Conservation (phyloP, 2,329 filamentous ascomycete genomes). For the Knufia fluminis region DNA sequence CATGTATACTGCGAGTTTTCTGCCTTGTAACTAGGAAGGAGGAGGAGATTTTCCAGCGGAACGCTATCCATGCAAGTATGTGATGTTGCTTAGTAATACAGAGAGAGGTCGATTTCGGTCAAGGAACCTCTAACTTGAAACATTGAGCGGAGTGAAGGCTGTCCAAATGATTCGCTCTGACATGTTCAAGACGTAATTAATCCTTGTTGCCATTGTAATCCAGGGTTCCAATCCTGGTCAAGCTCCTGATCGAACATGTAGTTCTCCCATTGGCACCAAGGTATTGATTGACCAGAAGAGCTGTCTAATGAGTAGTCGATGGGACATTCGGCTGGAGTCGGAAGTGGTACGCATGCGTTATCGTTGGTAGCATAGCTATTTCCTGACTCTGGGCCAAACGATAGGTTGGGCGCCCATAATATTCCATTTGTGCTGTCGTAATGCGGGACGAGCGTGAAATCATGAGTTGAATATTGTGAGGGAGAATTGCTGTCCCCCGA, state of each 20-base stretch:
- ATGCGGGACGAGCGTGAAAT: neutral
- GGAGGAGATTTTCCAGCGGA: too few relatives aligned
- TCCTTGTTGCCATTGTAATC: neutral
- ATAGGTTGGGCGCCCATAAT: neutral
- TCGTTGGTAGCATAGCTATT: neutral
- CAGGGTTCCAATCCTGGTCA: conserved; percentile 15
- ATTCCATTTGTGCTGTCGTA: neutral
- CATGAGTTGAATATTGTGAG: neutral
- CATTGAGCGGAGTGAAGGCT: neutral
- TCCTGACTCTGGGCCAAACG: neutral
- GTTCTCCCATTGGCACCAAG: conserved; percentile 15
- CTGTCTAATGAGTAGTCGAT: neutral
- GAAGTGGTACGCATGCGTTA: neutral
- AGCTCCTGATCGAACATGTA: conserved; percentile 20
- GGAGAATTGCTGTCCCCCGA: neutral
- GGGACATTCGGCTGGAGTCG: neutral
- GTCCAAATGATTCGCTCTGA: too few relatives aligned
- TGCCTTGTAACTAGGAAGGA: too few relatives aligned
- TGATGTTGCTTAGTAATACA: neutral
- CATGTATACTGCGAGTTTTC: too few relatives aligned
- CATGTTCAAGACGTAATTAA: neutral
- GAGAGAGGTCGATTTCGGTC: too few relatives aligned
- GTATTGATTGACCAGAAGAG: neutral
- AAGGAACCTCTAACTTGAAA: too few relatives aligned
- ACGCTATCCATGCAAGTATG: too few relatives aligned